Percentiles rank a stretch among this genome's conserved stretches.
Conservation (phyloP, 441 rosid species). For the Metrosideros polymorpha region DNA sequence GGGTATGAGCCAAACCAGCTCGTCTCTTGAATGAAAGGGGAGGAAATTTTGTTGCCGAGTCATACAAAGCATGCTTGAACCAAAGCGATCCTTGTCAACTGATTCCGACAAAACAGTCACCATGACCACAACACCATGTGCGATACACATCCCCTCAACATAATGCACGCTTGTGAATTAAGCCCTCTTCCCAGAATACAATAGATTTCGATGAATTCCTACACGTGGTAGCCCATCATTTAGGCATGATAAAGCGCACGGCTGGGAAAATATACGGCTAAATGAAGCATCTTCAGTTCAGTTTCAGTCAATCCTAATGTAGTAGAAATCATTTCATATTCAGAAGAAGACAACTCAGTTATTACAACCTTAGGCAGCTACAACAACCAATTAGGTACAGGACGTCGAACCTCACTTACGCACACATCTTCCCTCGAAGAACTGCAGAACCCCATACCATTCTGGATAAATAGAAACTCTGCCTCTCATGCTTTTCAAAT, state of each 20-base stretch:
- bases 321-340: background rate
- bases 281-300: background rate
- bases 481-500: background rate
- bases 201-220: background rate
- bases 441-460: background rate
- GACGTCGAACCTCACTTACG: background rate
- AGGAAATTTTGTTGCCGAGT: background rate
- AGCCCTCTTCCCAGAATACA: background rate
- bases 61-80: background rate
- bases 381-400: background rate
- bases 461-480: background rate
- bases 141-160: background rate
- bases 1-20: background rate
- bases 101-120: background rate
- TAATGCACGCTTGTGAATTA: rapidly evolving
- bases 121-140: background rate
- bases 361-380: background rate
- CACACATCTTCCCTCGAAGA: background rate
- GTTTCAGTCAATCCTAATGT: background rate
- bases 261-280: background rate
- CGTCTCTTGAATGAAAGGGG: background rate
- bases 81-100: background rate
- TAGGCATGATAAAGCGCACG: background rate
- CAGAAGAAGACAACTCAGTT: background rate
- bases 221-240: background rate